phyloP scores from a whole-genome alignment of 805 yeast genomes.

The Wickerhamiella qilinensis region DNA sequence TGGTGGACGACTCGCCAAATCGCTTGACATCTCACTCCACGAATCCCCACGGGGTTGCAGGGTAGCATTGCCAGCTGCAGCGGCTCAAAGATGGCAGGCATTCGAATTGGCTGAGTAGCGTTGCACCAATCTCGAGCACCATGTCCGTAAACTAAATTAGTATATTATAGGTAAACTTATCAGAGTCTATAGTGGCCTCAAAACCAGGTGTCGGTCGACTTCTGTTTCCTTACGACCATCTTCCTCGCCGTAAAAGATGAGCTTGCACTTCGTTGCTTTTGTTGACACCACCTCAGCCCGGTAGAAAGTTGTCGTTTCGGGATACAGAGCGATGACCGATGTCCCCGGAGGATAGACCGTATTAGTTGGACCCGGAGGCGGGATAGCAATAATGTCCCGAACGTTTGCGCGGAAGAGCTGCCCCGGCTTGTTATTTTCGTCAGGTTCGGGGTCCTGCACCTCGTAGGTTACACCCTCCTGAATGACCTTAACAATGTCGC shows the following conservation, averaged over 20 bases:
- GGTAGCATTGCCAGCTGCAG: no score
- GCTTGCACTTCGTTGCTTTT: constrained; percentile 48
- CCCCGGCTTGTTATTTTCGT: constrained; percentile 78
- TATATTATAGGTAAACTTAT: no score
- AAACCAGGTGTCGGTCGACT: constrained; percentile 68
- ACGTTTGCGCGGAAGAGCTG: constrained; percentile 68
- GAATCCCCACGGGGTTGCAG: no score
- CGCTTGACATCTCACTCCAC: no score
- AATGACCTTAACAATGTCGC: constrained; percentile 67
- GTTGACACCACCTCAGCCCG: constrained; percentile 81
- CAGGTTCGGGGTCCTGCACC: constrained; percentile 96
- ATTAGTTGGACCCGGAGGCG: constrained; percentile 26
- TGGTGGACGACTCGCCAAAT: no score
- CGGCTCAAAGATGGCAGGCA: no score
- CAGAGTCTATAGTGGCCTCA: constrained; percentile 41
- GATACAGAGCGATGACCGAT: constrained; percentile 81
- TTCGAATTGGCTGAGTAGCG: no score
- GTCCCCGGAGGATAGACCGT: constrained; percentile 55
- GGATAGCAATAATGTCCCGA: constrained; percentile 61
- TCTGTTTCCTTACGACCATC: constrained; percentile 92
- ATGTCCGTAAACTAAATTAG: no score
- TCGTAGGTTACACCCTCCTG: constrained; percentile 67
- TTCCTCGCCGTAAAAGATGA: constrained; percentile 91
- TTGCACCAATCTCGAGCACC: no score
- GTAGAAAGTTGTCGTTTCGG: constrained; percentile 94